Conservation (phyloP, 257 asterid species). For the Lantana camara region DNA sequence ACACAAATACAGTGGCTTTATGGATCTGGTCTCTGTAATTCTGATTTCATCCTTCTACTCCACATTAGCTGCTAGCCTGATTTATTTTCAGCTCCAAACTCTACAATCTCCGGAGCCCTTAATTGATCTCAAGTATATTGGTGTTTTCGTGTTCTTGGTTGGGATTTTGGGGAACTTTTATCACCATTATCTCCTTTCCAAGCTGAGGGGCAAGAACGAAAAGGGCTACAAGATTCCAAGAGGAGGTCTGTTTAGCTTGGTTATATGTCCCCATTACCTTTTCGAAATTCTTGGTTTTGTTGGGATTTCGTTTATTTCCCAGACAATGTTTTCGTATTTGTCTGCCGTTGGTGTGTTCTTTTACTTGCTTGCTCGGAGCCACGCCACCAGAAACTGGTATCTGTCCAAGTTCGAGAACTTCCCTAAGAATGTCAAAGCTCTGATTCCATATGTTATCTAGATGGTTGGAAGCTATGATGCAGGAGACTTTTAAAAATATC, state of each 20-base stretch:
- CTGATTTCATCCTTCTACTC: constrained; percentile 45
- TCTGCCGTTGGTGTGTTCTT: constrained; percentile 43
- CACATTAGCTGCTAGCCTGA: constrained; percentile 42
- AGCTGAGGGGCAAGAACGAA: constrained; percentile 51
- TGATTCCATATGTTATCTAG: constrained; percentile 67
- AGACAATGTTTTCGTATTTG: constrained; percentile 40
- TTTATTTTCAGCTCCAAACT: constrained; percentile 48
- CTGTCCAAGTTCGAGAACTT: constrained; percentile 68
- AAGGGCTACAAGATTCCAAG: constrained; percentile 63
- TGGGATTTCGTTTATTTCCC: constrained; percentile 60
- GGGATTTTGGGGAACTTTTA: constrained; percentile 68
- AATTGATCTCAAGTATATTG: constrained; percentile 60
- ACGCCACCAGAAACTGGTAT: constrained; percentile 68
- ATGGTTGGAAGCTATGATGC: no score
- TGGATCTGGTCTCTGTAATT: constrained; percentile 39
- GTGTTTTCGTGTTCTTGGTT: constrained; percentile 34
- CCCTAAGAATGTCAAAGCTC: constrained; percentile 62
- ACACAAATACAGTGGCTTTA: constrained; percentile 69
- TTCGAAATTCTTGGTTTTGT: constrained; percentile 54
- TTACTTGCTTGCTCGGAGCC: constrained; percentile 59
- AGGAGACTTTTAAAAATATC: no score
- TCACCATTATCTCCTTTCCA: constrained; percentile 69
- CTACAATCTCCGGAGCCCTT: constrained; percentile 49
- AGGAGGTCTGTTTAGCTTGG: constrained; percentile 66
- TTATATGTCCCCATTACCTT: constrained; percentile 78